Evolutionary conservation across 192 early-diverging fungal genomes (phyloP), one percentile per base, ranked within the genome.

Genomic region (Rhizophagus sp.): DNA sequence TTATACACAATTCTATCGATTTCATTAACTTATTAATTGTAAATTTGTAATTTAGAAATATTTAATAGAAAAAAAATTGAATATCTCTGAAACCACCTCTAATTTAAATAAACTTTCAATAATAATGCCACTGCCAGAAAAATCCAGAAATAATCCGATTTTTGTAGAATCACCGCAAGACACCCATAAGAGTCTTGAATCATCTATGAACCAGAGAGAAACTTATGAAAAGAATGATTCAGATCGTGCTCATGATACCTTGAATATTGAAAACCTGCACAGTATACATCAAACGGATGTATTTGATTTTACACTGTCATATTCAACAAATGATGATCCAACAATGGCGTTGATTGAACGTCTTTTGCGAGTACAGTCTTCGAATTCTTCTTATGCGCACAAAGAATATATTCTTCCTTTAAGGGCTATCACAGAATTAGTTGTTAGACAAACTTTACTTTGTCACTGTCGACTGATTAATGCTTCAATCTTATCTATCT

Each of bases 401-500:
- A 75, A 75, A 10, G 63, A 77, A 33, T 77, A 77, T 30, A 49
- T 77, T 77, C 75, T 49, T 47, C 75, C 78, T 61, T 41, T 79
- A 62, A 27, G 19, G 1, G 69, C 68, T 2, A 41, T 79, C 17
- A 79, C 27, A 34, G 78, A 79, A 3, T 39, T 61, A 7, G 78
- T 79, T n/a, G 22, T 79, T 17, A 12, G 22, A 3, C 65, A 71
- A 41, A 30, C 78, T 24, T 24, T 79, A 39, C 24, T 66, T 41
- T 39, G 34, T 64, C 68, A 79, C 34, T 71, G 78, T 62, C 44
- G 68, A n/a, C 19, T 87, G 15, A 71, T 90, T 0, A 85, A 87
- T 49, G 81, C 84, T 10, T 88, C 83, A 63, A 85, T 87, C 12
- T 75, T 90, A 77, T 84, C 84, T 0, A 81, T 84, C 34, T 88